phyloP scores from a whole-genome alignment of 1,284 basidiomycete species.

The Cryptococcus sp. region DNA sequence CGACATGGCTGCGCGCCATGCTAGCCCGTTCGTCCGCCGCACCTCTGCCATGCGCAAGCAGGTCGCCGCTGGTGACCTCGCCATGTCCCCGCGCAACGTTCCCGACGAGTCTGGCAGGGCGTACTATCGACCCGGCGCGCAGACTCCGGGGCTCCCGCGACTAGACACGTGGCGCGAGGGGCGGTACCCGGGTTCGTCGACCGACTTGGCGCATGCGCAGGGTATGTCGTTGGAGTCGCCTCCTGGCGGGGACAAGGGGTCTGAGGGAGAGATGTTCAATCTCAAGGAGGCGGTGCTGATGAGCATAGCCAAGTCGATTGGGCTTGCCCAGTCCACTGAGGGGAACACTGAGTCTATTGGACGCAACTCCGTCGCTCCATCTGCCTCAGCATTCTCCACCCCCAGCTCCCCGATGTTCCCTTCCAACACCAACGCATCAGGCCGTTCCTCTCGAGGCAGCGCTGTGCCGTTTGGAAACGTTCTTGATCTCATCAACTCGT shows the following conservation, averaged over 20 bases:
- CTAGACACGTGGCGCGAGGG: slow-evolving; percentile 44
- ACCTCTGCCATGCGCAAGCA: slow-evolving; percentile 44
- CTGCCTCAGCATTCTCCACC: slow-evolving; percentile 36
- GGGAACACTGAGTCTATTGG: slow-evolving; percentile 16
- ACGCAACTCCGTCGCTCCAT: slow-evolving; percentile 32
- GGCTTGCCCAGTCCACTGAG: slow-evolving; percentile 75
- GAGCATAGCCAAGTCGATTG: slow-evolving; percentile 96
- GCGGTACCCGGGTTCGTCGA: slow-evolving; percentile 16
- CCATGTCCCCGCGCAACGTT: slow-evolving; percentile 48
- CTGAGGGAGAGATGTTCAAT: slow-evolving; percentile 65
- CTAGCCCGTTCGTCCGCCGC: slow-evolving; percentile 24
- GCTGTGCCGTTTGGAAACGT: slow-evolving; percentile 72
- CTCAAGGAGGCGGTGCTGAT: slow-evolving; percentile 92
- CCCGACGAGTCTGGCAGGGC: slow-evolving; percentile 31
- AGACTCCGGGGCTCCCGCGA: slow-evolving; percentile 44
- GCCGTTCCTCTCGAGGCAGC: slow-evolving; percentile 4
- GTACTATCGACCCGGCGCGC: slow-evolving; percentile 37
- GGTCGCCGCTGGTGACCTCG: slow-evolving; percentile 55
- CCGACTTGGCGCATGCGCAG: slow-evolving; percentile 13
- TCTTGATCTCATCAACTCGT: slow-evolving; percentile 61
- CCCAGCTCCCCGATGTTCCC: slow-evolving; percentile 48
- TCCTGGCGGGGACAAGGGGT: slow-evolving; percentile 19
- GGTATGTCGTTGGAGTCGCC: slow-evolving; percentile 21
- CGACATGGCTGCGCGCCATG: slow-evolving; percentile 25
- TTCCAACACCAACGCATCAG: slow-evolving; percentile 29